Base-by-base conservation (phyloP, 148 eudicot genomes). In the Vaccinium myrtillus region DNA sequence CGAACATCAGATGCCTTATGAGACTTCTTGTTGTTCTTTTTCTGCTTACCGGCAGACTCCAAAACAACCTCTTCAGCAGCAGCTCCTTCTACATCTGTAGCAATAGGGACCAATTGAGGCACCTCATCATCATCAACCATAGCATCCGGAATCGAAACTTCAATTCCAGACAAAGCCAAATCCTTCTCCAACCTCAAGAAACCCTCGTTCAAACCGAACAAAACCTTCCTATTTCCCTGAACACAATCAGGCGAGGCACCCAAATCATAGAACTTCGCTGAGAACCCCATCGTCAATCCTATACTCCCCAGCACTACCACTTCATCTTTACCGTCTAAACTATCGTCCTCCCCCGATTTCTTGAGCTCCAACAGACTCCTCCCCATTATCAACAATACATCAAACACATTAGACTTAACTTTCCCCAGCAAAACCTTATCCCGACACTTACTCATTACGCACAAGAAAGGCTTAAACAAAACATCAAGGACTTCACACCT, bases 171-270 rank as follows among this genome's bases (percentile, higher is more conserved):
- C 6, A 83, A 71, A 3, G 46, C 90, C 86, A 89, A 89, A 75
- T 91, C 95, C 91, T 96, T 94, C 94, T 94, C 99, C 90, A 94
- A 87, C 90, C 91, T 93, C 88, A 87, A 69, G 89, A 96, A 96
- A 90, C 90, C 92, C 89, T 91, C 92, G 59, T 91, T 92, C 75
- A 96, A 88, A 67, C 85, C 84, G 78, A 94, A 92, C 48, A 92
- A 76, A 82, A 93, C 92, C 92, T 93, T 96, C 84, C 99, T 90
- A 79, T 96, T 96, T 84, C 94, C 94, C 90, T 96, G 99, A 88
- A 93, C 67, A 78, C 99, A 96, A 56, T 91, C 95, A 0, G 82
- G 81, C 12, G 89, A 80, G 7, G 95, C 89, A 79, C 95, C 98
- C 83, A 93, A 74, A 78, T 94, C 95, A 75, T 85, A 95, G 18